Percentiles rank a stretch among this genome's conserved stretches.
phyloP scores from a whole-genome alignment of 805 yeast species.

The Hanseniaspora hatyaiensis region DNA sequence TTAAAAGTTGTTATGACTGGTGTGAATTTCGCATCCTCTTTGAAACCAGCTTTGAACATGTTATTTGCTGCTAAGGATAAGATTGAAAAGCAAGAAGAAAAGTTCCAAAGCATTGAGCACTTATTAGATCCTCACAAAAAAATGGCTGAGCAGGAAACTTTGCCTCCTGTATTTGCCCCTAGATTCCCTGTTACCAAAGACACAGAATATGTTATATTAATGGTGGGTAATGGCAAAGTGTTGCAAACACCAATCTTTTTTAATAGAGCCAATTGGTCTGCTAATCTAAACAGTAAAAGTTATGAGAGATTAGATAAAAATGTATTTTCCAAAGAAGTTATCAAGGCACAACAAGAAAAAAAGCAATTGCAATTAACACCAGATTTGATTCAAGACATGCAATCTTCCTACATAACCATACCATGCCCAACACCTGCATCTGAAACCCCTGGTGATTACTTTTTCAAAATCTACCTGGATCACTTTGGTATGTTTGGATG shows the following conservation, averaged over 20 bases:
- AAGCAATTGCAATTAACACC: not conserved
- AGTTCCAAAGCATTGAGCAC: conserved; percentile 36
- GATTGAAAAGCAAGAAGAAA: conserved; percentile 31
- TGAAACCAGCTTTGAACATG: conserved; percentile 43
- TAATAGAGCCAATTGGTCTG: conserved; percentile 24
- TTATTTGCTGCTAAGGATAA: conserved; percentile 7
- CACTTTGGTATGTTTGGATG: conserved; percentile 39
- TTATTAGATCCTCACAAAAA: conserved; percentile 56
- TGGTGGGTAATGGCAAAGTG: conserved; percentile 62
- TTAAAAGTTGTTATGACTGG: conserved; percentile 45
- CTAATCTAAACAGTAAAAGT: conserved; percentile 22
- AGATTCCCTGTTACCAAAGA: conserved; percentile 52
- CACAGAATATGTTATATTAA: conserved; percentile 53
- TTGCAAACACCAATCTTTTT: conserved; percentile 47
- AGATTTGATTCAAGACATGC: conserved; percentile 8
- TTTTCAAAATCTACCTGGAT: conserved; percentile 21
- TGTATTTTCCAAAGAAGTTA: conserved; percentile 21
- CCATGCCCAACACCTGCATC: conserved; percentile 14
- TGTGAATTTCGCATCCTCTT: conserved; percentile 43
- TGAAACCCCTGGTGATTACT: conserved; percentile 10
- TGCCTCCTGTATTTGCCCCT: conserved; percentile 62
- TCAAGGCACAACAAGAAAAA: not conserved
- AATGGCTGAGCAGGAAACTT: conserved; percentile 53
- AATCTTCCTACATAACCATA: conserved; percentile 5
- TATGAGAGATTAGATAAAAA: conserved; percentile 20